Conservation (phyloP, 768 basidiomycete species). For the Chiua virens region DNA sequence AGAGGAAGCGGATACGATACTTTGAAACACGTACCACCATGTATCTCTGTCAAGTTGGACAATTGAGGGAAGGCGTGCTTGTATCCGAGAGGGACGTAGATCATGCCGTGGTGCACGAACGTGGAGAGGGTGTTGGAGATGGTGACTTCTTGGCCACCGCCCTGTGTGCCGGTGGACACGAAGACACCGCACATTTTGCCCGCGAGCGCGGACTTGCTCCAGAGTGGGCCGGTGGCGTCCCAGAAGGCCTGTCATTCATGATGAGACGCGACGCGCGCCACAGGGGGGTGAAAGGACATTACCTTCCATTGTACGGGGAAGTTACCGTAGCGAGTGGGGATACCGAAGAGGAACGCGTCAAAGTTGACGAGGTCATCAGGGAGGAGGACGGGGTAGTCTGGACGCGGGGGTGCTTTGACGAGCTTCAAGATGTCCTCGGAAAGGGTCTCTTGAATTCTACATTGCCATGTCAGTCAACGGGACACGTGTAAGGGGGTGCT, state of each 20-base stretch:
- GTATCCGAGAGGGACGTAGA: slow-evolving; percentile 56
- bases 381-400: slow-evolving; percentile 47
- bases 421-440: slow-evolving; percentile 62
- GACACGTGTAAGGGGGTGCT: background rate
- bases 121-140: slow-evolving; percentile 40
- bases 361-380: slow-evolving; percentile 34
- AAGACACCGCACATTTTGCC: slow-evolving; percentile 50
- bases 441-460: slow-evolving; percentile 81
- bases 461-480: background rate
- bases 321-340: slow-evolving; percentile 49
- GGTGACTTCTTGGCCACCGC: slow-evolving; percentile 49
- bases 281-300: slow-evolving; percentile 13
- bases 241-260: slow-evolving; percentile 39
- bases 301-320: slow-evolving; percentile 60
- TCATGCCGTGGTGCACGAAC: slow-evolving; percentile 55
- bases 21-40: slow-evolving; percentile 39
- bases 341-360: slow-evolving; percentile 46
- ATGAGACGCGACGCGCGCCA: slow-evolving; percentile 21
- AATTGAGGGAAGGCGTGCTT: slow-evolving; percentile 40
- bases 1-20: background rate
- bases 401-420: slow-evolving; percentile 72
- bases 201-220: slow-evolving; percentile 39
- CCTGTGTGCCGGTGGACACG: slow-evolving; percentile 46
- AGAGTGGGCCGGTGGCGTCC: slow-evolving; percentile 49
- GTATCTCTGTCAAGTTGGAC: slow-evolving; percentile 42